Evolutionary conservation across 768 basidiomycete genomes (phyloP).

Genomic region (Auricularia sp.): DNA sequence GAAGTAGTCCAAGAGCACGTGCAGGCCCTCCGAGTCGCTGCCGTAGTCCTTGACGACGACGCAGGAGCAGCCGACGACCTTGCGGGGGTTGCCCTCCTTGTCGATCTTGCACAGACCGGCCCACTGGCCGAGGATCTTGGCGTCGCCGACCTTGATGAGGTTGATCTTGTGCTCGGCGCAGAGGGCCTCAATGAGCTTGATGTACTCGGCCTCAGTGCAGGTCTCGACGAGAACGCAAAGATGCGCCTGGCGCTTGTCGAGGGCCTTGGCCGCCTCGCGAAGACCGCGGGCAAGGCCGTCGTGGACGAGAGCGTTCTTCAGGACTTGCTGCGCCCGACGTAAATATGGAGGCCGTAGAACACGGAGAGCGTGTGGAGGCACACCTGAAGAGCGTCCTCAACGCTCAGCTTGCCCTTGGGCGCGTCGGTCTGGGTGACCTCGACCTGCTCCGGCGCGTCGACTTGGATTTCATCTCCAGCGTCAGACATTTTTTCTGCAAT

Average conservation of each 20-base stretch:
- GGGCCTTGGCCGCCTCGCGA: slow-evolving; percentile 93
- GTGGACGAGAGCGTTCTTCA: slow-evolving; percentile 97
- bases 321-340: slow-evolving; percentile 61
- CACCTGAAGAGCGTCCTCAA: slow-evolving; percentile 91
- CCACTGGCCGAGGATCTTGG: slow-evolving; percentile 97
- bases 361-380: slow-evolving; percentile 7
- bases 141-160: slow-evolving; percentile 97
- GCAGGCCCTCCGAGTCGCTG: slow-evolving; percentile 85
- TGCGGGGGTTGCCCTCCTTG: slow-evolving; percentile 95
- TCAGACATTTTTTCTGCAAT: slow-evolving; percentile 66
- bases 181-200: slow-evolving; percentile 99
- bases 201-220: slow-evolving; percentile 98
- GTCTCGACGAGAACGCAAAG: slow-evolving; percentile 98
- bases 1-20: slow-evolving; percentile 93
- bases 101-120: slow-evolving; percentile 99
- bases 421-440: slow-evolving; percentile 74
- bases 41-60: slow-evolving; percentile 99
- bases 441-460: slow-evolving; percentile 56
- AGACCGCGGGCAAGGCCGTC: slow-evolving; percentile 98
- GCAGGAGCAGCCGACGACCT: slow-evolving; percentile 85
- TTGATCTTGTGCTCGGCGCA: slow-evolving; percentile 99
- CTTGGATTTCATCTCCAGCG: slow-evolving; percentile 91
- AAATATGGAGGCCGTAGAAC: neutral
- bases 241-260: slow-evolving; percentile 98
- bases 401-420: slow-evolving; percentile 89